These are phyloP conservation scores for Bipolaris victoriae DNA, from an alignment of 2,329 filamentous ascomycete species.

Conservation along the genomic window DNA sequence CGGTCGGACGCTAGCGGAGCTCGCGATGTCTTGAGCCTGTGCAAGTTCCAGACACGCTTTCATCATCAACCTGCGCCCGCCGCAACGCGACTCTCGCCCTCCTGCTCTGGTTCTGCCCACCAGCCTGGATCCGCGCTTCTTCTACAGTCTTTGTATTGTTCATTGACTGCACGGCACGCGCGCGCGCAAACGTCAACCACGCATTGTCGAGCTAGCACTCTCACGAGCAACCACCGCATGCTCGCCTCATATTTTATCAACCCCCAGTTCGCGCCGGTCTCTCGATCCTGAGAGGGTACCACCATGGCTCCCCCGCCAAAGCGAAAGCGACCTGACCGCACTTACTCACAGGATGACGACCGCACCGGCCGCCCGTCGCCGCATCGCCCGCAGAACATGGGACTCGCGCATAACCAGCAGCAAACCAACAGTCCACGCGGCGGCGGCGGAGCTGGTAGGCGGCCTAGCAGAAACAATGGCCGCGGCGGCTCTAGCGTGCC, in stretches of 20 bases:
- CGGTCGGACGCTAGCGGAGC: constrained; percentile 9
- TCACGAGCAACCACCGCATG: constrained; percentile 35
- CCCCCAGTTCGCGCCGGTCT: constrained; percentile 32
- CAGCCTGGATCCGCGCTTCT: not conserved
- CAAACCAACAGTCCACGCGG: constrained; percentile 39
- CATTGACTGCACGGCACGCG: constrained; percentile 6
- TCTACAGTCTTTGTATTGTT: not conserved
- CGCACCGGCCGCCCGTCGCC: constrained; percentile 56
- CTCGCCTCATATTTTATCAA: constrained; percentile 31
- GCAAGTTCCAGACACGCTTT: constrained; percentile 18
- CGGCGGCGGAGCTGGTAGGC: constrained; percentile 35
- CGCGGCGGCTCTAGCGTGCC: constrained; percentile 40
- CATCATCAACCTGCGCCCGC: constrained; percentile 15
- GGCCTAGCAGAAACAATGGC: constrained; percentile 36
- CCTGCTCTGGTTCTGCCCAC: constrained; percentile 1
- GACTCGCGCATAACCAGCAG: constrained; percentile 59
- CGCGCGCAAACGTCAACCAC: not conserved
- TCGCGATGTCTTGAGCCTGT: constrained; percentile 16
- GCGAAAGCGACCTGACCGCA: constrained; percentile 61
- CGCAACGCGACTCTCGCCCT: constrained; percentile 16
- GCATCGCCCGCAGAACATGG: constrained; percentile 57
- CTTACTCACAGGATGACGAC: constrained; percentile 52
- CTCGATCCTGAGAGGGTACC: constrained; percentile 32
- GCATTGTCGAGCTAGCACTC: constrained; percentile 7
- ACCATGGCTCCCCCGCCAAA: constrained; percentile 62